Percentiles rank a stretch among this genome's conserved stretches.
Conservation (phyloP, 768 basidiomycete species). For the Dioszegia crocea region DNA sequence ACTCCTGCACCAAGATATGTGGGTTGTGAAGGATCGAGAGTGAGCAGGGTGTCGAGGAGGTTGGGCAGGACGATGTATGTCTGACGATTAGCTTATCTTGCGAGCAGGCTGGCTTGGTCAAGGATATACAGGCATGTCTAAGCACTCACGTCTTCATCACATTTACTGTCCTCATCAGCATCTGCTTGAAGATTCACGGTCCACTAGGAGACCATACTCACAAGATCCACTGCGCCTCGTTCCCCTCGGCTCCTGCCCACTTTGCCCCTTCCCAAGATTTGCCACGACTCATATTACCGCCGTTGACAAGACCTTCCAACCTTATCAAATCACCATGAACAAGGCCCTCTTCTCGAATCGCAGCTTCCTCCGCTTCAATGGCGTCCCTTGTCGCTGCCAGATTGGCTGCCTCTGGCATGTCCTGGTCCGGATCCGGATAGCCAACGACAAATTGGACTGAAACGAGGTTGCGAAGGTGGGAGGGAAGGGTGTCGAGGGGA, state of each 20-base stretch:
- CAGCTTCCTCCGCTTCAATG: slow-evolving; percentile 13
- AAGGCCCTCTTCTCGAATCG: slow-evolving; percentile 18
- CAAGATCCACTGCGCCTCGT: slow-evolving; percentile 35
- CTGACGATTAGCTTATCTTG: slow-evolving; percentile 9
- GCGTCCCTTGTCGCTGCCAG: neutral
- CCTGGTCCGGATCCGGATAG: neutral
- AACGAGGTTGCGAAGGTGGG: slow-evolving; percentile 13
- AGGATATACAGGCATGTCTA: neutral
- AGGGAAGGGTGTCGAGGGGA: slow-evolving; percentile 11
- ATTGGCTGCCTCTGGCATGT: neutral
- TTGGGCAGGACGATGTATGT: slow-evolving; percentile 34
- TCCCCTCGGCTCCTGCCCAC: slow-evolving; percentile 25
- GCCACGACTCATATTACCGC: slow-evolving; percentile 43
- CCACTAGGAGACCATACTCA: too few relatives aligned
- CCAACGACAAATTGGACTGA: slow-evolving; percentile 31
- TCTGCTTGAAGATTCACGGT: neutral
- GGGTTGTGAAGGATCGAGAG: slow-evolving; percentile 21
- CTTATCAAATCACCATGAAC: slow-evolving; percentile 32
- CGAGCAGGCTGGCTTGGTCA: slow-evolving; percentile 6
- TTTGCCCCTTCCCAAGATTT: slow-evolving; percentile 35
- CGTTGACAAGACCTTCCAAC: slow-evolving; percentile 20
- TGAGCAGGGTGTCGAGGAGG: slow-evolving; percentile 21
- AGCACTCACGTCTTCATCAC: slow-evolving; percentile 33
- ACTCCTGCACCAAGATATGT: slow-evolving; percentile 30
- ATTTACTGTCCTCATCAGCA: slow-evolving; percentile 21